phyloP scores from a whole-genome alignment of 768 basidiomycete genomes.

The Russula abietina region DNA sequence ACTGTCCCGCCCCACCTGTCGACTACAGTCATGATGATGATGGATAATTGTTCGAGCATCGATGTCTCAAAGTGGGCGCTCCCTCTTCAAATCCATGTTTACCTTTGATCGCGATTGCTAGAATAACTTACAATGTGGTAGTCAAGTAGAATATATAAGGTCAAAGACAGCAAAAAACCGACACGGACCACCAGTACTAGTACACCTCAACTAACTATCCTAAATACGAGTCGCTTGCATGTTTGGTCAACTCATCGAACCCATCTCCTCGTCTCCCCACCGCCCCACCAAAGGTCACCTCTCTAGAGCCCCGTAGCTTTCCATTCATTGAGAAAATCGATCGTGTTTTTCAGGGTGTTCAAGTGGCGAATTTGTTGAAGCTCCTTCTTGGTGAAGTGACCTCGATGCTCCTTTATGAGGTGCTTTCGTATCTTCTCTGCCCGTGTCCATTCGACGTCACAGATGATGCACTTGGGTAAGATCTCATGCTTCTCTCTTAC shows the following conservation, averaged over 20 bases:
- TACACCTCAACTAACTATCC: background rate
- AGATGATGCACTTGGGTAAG: conserved; percentile 2
- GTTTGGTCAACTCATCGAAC: background rate
- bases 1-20: background rate
- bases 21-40: background rate
- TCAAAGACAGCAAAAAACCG: background rate
- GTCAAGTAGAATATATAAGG: no score
- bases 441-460: background rate
- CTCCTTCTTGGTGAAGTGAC: background rate
- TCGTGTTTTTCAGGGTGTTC: background rate
- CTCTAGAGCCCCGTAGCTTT: background rate
- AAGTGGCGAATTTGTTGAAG: background rate
- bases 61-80: background rate
- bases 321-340: background rate
- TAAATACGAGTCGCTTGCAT: background rate
- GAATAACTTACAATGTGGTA: background rate
- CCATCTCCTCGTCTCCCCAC: background rate
- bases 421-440: background rate
- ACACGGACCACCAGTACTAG: no score
- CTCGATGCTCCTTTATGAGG: background rate
- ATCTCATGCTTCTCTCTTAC: background rate
- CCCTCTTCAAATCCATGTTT: no score
- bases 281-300: background rate
- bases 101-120: background rate
- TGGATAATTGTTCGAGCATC: background rate